Conservation (phyloP, 306 rosid genomes). For the Fragaria ananassa region DNA sequence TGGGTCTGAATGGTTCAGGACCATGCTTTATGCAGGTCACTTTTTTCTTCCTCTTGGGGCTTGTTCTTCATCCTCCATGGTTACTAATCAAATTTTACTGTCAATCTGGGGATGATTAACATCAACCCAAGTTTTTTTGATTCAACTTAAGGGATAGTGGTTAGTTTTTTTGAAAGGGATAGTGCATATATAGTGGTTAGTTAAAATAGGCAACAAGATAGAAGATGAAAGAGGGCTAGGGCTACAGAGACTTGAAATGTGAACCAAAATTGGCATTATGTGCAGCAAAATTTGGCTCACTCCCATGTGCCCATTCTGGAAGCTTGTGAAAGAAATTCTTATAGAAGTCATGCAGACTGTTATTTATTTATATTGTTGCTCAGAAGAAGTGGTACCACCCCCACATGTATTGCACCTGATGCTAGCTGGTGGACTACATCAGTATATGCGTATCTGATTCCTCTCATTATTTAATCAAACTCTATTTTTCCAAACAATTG, state of each 20-base stretch:
- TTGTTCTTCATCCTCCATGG: background rate
- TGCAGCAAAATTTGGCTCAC: constrained; percentile 20
- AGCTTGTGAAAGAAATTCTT: constrained; percentile 3
- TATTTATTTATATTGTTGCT: background rate
- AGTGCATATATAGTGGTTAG: background rate
- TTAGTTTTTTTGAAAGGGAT: background rate
- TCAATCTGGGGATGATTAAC: constrained; percentile 2
- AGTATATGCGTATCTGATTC: background rate
- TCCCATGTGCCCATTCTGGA: constrained; percentile 18
- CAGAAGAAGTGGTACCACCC: constrained; percentile 17
- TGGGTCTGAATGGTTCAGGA: constrained; percentile 25
- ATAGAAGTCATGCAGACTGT: constrained; percentile 13
- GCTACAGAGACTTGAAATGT: constrained; percentile 34
- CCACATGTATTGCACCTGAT: constrained; percentile 8
- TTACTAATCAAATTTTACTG: background rate
- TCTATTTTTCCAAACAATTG: background rate
- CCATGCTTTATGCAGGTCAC: constrained; percentile 22
- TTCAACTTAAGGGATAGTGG: constrained; percentile 9
- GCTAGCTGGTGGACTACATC: constrained; percentile 4
- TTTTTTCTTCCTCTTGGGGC: constrained; percentile 14
- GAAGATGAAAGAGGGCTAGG: background rate
- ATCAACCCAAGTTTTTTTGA: background rate
- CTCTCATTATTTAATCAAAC: background rate
- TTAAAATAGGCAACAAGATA: background rate
- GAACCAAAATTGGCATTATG: constrained; percentile 29